Conservation (phyloP, 2,329 filamentous ascomycete species). For the Cordyceps tenuipes region DNA sequence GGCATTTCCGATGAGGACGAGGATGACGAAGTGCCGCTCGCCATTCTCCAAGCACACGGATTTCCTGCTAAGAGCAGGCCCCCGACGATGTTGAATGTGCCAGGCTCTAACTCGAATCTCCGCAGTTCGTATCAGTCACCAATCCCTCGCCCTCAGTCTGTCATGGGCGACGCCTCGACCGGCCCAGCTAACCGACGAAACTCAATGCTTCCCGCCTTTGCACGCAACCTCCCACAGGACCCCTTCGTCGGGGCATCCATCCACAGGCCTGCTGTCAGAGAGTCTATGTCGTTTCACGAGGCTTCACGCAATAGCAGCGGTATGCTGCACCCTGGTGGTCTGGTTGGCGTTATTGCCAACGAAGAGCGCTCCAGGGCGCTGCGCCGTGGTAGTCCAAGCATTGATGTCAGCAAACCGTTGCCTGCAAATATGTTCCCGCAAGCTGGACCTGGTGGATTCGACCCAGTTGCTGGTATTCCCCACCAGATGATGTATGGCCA, state of each 20-base stretch:
- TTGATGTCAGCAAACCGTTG: slow-evolving; percentile 40
- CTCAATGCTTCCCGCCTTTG: slow-evolving; percentile 66
- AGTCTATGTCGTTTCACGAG: slow-evolving; percentile 63
- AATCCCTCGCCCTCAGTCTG: slow-evolving; percentile 30
- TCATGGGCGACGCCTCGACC: slow-evolving; percentile 40
- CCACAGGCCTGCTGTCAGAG: slow-evolving; percentile 62
- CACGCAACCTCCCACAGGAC: slow-evolving; percentile 71
- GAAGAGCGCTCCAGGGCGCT: slow-evolving; percentile 74
- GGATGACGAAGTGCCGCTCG: slow-evolving; percentile 81
- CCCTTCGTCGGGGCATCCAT: slow-evolving; percentile 76
- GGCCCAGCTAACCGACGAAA: slow-evolving; percentile 22
- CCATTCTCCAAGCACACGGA: slow-evolving; percentile 79
- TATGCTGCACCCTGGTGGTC: slow-evolving; percentile 58
- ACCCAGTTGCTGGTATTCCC: slow-evolving; percentile 42
- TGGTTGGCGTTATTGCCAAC: slow-evolving; percentile 80
- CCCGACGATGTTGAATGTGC: slow-evolving; percentile 56
- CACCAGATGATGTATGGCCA: slow-evolving; percentile 33
- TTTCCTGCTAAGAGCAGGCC: slow-evolving; percentile 74
- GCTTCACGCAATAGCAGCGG: slow-evolving; percentile 29
- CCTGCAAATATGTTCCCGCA: slow-evolving; percentile 28
- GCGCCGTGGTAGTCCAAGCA: slow-evolving; percentile 68
- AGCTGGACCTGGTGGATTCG: slow-evolving; percentile 31
- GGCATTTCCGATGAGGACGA: slow-evolving; percentile 80
- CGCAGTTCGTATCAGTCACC: slow-evolving; percentile 55
- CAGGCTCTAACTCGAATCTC: slow-evolving; percentile 61